Percentiles rank a stretch among this genome's conserved stretches.
These are phyloP conservation scores for Arthrobotrys musiformis DNA, from an alignment of 2,329 filamentous ascomycete genomes.

Conservation along the genomic window DNA sequence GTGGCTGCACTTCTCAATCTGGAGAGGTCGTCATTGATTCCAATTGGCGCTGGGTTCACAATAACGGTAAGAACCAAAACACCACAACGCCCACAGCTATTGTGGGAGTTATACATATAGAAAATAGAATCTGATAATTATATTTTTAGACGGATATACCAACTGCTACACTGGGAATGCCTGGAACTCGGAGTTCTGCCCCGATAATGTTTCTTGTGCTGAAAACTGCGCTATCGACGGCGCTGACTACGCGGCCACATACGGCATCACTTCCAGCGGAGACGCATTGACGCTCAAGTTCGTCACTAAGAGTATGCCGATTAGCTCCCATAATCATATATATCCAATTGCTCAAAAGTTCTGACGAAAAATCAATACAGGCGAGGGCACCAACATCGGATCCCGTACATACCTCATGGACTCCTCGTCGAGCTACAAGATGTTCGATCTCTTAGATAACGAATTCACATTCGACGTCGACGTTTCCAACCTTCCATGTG, in stretches of 20 bases:
- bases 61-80: slow-evolving; percentile 57
- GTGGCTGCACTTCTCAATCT: slow-evolving; percentile 67
- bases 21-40: slow-evolving; percentile 69
- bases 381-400: slow-evolving; percentile 60
- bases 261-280: slow-evolving; percentile 69
- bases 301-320: slow-evolving; percentile 66
- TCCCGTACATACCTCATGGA: slow-evolving; percentile 73
- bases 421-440: slow-evolving; percentile 71
- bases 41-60: slow-evolving; percentile 68
- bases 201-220: slow-evolving; percentile 65
- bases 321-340: slow-evolving; percentile 6
- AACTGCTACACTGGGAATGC: slow-evolving; percentile 67
- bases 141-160: slow-evolving; percentile 61
- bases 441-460: slow-evolving; percentile 73
- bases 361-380: slow-evolving; percentile 5
- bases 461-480: slow-evolving; percentile 80
- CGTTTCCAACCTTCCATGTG: slow-evolving; percentile 74
- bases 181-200: slow-evolving; percentile 64
- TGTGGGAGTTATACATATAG: not conserved
- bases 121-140: slow-evolving; percentile 6
- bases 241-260: slow-evolving; percentile 67
- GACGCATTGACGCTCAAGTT: slow-evolving; percentile 69
- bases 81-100: not conserved
- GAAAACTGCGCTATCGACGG: slow-evolving; percentile 68
- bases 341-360: not conserved